Conservation (phyloP, 768 basidiomycete genomes). For the Boletus pseudo-olivaceus region DNA sequence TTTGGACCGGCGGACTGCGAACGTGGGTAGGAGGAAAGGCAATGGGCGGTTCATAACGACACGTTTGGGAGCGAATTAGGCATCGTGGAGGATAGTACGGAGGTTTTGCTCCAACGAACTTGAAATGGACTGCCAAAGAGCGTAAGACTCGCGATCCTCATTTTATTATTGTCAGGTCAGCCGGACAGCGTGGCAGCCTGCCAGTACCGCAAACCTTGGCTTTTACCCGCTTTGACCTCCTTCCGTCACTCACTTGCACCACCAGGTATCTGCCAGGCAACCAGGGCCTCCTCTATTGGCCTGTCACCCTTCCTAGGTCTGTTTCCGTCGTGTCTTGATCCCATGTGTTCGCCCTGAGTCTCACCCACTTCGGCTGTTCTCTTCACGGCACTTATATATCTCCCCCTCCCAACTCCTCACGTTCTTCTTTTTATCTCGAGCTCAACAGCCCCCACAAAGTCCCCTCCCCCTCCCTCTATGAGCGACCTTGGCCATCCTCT, state of each 20-base stretch:
- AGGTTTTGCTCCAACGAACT: constrained; percentile 6
- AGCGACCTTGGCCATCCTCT: constrained; percentile 58
- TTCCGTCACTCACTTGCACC: constrained; percentile 22
- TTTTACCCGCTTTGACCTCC: constrained; percentile 23
- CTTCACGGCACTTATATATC: constrained; percentile 33
- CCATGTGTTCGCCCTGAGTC: constrained; percentile 36
- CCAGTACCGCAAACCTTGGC: constrained; percentile 15
- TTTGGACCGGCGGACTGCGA: constrained; percentile 4
- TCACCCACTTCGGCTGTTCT: constrained; percentile 20
- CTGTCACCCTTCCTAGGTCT: constrained; percentile 10
- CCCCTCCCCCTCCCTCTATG: constrained; percentile 40
- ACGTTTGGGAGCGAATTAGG: constrained; percentile 18
- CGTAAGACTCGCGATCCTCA: constrained; percentile 21
- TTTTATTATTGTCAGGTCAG: constrained; percentile 16
- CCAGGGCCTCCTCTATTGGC: constrained; percentile 16
- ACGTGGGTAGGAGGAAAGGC: constrained; percentile 9
- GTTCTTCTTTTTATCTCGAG: constrained; percentile 14
- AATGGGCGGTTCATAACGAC: neutral
- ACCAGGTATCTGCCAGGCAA: constrained; percentile 31
- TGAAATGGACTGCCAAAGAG: constrained; percentile 23
- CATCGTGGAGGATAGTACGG: neutral
- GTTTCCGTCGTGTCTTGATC: constrained; percentile 25
- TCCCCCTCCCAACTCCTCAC: constrained; percentile 11
- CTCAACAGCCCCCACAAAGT: constrained; percentile 10
- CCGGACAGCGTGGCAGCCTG: constrained; percentile 34